Base-by-base conservation (phyloP, 164 flowering plant species). In the Cinnamomum chago region DNA sequence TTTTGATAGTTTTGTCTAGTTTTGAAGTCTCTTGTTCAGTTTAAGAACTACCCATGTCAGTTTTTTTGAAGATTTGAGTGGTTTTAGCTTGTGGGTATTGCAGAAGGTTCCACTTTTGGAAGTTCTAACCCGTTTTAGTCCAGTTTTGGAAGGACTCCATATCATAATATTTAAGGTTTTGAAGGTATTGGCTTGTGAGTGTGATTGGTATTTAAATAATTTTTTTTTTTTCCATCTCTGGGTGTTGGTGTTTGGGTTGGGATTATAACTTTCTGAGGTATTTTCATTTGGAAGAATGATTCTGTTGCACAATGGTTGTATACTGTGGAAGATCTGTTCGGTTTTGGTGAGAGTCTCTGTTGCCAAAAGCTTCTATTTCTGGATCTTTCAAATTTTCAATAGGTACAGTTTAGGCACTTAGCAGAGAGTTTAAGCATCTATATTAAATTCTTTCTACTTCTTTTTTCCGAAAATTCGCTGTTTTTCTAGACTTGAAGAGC, bases 331-430 rank as follows among this genome's bases (percentile, higher is more conserved):
- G 75, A 78, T 83, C 33, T 81, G 76, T 76, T 81, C 89, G 11
- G 76, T 83, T 76, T 76, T 86, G 69, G 87, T 80, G 14, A 93
- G 88, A 75, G 81, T 85, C 22, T 78, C 80, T 58, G 88, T 90
- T 23, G 86, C 77, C 51, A 89, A 90, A 82, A 90, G 90, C 72
- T 93, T 86, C 68, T 90, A 91, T 68, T 93, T 89, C 82, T 91
- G 93, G 98, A 93, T 91, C 47, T 93, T 91, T 76, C 93, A 91
- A 76, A 87, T 89, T 77, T 89, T 90, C 78, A 90, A 85, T 84
- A 89, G 86, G 68, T 89, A 84, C 85, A 88, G 80, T 70, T 3
- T 82, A 18, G 92, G 85, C 71, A 88, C 93, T 74, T 92, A 85
- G 76, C 67, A 40, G 50, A 40, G 70, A 58, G 47, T 18, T 71